Evolutionary conservation across 2,329 filamentous ascomycete species (phyloP).

Genomic region (Kalaharituber pfeilii): DNA sequence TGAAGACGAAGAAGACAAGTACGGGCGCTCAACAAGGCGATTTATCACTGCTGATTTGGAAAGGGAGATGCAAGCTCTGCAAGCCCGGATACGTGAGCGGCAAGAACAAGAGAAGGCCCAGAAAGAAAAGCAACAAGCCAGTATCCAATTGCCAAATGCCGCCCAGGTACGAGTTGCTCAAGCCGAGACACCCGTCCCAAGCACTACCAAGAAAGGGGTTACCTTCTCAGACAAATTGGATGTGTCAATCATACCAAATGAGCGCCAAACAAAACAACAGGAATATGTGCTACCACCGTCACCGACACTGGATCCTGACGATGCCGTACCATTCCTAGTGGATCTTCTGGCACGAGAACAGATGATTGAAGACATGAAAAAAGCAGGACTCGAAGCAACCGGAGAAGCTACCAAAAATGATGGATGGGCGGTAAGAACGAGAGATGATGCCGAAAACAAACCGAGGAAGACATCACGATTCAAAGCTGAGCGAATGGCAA

Average conservation of each 20-base stretch:
- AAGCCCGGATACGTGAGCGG: conserved; percentile 49
- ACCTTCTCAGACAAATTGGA: neutral
- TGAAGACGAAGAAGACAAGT: conserved; percentile 52
- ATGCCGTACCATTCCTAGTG: conserved; percentile 16
- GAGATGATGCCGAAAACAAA: neutral
- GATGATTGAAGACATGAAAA: conserved; percentile 7
- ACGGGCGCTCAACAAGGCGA: conserved; percentile 52
- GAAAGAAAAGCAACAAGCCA: neutral
- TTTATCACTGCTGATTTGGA: conserved; percentile 59
- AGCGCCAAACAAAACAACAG: neutral
- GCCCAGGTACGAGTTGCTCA: neutral
- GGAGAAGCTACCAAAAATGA: neutral
- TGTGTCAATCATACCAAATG: neutral
- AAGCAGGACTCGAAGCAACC: conserved; percentile 1
- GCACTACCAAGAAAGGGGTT: conserved; percentile 1
- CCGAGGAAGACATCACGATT: neutral
- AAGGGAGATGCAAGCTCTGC: conserved; percentile 67
- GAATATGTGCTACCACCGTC: conserved; percentile 3
- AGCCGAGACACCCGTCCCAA: too few species aligned
- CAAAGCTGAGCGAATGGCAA: neutral
- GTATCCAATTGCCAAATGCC: neutral
- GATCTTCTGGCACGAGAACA: conserved; percentile 16
- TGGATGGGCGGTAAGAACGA: conserved; percentile 1
- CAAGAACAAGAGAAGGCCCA: conserved; percentile 38
- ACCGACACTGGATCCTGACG: conserved; percentile 12